These are phyloP conservation scores for Lotus japonicus DNA, from an alignment of 306 rosid genomes.

Conservation along the genomic window DNA sequence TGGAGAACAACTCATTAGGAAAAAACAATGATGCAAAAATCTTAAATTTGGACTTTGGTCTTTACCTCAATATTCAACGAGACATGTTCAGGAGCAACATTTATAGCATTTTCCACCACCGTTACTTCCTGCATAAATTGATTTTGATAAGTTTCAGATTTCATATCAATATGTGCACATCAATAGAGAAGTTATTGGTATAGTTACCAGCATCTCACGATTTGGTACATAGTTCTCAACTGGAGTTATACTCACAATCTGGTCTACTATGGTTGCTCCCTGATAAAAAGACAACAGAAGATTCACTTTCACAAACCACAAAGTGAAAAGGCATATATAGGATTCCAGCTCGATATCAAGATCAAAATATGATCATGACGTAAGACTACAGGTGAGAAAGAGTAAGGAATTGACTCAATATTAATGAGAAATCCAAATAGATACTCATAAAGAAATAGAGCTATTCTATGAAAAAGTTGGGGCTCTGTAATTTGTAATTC, in stretches of 20 bases:
- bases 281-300: conserved; percentile 29
- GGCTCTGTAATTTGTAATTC: neutral
- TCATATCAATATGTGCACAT: neutral
- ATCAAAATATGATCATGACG: neutral
- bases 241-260: conserved; percentile 65
- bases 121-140: conserved; percentile 58
- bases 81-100: conserved; percentile 37
- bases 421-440: neutral
- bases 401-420: neutral
- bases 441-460: neutral
- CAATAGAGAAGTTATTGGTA: neutral
- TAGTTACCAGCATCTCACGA: conserved; percentile 42
- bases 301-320: neutral
- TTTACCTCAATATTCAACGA: conserved; percentile 47
- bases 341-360: neutral
- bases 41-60: neutral
- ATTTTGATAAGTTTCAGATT: conserved; percentile 16
- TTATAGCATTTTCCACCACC: conserved; percentile 46
- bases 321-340: neutral
- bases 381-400: neutral
- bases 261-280: conserved; percentile 96
- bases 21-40: neutral
- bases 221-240: conserved; percentile 63
- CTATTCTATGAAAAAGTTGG: neutral
- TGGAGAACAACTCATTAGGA: neutral